Evolutionary conservation across 2,329 filamentous ascomycete genomes (phyloP).

Genomic region (Tolypocladium pustulatum): DNA sequence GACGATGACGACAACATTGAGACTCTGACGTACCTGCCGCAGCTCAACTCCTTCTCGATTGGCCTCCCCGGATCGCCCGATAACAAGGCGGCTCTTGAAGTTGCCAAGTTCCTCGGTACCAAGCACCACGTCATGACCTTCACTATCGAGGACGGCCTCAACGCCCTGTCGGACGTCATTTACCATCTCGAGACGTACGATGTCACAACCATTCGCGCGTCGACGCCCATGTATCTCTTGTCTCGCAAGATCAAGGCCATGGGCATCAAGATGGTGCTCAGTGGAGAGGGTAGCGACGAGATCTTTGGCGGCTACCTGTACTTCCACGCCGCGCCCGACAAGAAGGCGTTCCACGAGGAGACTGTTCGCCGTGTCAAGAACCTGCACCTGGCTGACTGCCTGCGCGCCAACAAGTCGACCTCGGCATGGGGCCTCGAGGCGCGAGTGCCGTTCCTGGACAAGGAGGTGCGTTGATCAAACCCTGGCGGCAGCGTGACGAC

Average conservation of each 20-base stretch:
- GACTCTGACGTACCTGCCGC: constrained; percentile 81
- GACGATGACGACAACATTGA: constrained; percentile 85
- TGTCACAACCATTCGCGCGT: constrained; percentile 95
- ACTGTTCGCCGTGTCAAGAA: constrained; percentile 92
- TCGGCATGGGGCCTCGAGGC: constrained; percentile 97
- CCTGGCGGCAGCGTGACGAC: no score
- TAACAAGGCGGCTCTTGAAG: constrained; percentile 81
- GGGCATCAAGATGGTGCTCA: constrained; percentile 99
- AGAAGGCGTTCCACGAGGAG: constrained; percentile 89
- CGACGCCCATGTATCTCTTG: constrained; percentile 96
- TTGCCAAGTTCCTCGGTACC: constrained; percentile 92
- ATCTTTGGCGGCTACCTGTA: constrained; percentile 98
- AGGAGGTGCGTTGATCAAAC: constrained; percentile 47
- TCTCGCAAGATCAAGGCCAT: constrained; percentile 99
- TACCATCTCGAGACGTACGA: constrained; percentile 97
- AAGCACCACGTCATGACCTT: constrained; percentile 98
- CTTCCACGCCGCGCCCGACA: constrained; percentile 90
- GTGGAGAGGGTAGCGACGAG: constrained; percentile 93
- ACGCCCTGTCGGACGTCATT: constrained; percentile 94
- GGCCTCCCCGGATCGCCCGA: constrained; percentile 89
- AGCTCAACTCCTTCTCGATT: constrained; percentile 98
- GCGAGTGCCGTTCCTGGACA: constrained; percentile 95
- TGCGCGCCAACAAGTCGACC: constrained; percentile 98
- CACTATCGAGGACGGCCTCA: constrained; percentile 92
- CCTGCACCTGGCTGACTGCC: constrained; percentile 89